These are phyloP conservation scores for Acanthamoeba royreba DNA, from an alignment of 208 protist genomes.

Conservation along the genomic window DNA sequence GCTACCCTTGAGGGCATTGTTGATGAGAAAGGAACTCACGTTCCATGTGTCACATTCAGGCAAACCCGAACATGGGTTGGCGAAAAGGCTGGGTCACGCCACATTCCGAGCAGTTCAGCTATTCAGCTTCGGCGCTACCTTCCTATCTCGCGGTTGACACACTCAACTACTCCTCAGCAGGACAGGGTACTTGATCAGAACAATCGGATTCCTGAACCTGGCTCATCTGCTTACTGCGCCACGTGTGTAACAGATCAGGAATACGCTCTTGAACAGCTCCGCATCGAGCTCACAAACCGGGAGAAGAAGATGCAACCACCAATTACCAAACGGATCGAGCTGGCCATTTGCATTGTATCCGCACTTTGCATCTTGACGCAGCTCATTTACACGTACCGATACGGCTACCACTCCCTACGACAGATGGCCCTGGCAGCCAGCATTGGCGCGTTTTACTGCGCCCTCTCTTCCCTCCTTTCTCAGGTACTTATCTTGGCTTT, in stretches of 20 bases:
- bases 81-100: no score
- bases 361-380: background rate
- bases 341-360: background rate
- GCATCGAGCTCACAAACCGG: background rate
- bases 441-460: background rate
- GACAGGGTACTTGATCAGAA: no score
- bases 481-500: background rate
- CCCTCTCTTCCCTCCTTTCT: background rate
- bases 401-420: conserved; percentile 20
- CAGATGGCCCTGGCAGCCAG: conserved; percentile 21
- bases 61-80: no score
- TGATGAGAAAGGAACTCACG: no score
- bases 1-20: no score
- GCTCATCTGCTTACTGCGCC: background rate
- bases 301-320: background rate
- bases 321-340: background rate
- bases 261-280: background rate
- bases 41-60: no score
- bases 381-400: conserved; percentile 40
- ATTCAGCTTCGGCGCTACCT: no score
- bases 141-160: no score
- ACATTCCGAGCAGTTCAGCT: no score
- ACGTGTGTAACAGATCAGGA: background rate
- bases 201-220: background rate
- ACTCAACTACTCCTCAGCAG: no score